phyloP scores from a whole-genome alignment of 768 basidiomycete genomes.

The Trametes elegans region DNA sequence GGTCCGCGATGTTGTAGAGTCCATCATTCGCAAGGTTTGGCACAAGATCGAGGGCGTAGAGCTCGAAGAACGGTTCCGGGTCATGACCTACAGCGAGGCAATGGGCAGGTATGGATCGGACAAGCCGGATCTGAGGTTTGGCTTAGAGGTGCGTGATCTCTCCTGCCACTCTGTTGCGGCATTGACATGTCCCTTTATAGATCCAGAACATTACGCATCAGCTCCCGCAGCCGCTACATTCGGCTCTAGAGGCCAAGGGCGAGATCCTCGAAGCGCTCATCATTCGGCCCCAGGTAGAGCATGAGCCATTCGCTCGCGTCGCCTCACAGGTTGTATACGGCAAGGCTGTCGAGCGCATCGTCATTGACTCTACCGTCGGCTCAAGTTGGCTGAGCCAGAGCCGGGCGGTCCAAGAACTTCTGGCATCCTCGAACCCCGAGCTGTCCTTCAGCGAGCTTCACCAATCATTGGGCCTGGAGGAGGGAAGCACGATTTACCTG shows the following conservation, averaged over 20 bases:
- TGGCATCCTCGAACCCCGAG: background rate
- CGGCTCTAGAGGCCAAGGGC: constrained; percentile 8
- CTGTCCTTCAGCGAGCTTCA: background rate
- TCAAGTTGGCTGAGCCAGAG: constrained; percentile 5
- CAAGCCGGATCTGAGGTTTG: constrained; percentile 91
- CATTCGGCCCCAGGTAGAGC: background rate
- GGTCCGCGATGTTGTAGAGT: constrained; percentile 78
- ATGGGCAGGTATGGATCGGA: constrained; percentile 95
- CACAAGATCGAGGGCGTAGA: constrained; percentile 58
- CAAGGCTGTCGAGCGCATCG: constrained; percentile 2
- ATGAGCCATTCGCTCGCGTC: background rate
- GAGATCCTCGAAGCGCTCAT: constrained; percentile 24
- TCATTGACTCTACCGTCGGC: background rate
- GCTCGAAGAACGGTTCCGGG: constrained; percentile 63
- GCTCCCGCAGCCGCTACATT: constrained; percentile 13
- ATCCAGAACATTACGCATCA: constrained; percentile 24
- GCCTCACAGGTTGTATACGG: background rate
- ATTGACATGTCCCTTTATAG: constrained; percentile 2
- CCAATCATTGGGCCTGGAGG: constrained; percentile 40
- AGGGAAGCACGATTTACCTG: constrained; percentile 45
- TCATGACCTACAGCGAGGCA: constrained; percentile 89
- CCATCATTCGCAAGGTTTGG: constrained; percentile 76
- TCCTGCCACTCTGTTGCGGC: background rate
- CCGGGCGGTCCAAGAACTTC: background rate
- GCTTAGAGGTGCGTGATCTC: constrained; percentile 63